phyloP scores from a whole-genome alignment of 2,329 filamentous ascomycete genomes.

The Stagonosporopsis chrysanthemi region DNA sequence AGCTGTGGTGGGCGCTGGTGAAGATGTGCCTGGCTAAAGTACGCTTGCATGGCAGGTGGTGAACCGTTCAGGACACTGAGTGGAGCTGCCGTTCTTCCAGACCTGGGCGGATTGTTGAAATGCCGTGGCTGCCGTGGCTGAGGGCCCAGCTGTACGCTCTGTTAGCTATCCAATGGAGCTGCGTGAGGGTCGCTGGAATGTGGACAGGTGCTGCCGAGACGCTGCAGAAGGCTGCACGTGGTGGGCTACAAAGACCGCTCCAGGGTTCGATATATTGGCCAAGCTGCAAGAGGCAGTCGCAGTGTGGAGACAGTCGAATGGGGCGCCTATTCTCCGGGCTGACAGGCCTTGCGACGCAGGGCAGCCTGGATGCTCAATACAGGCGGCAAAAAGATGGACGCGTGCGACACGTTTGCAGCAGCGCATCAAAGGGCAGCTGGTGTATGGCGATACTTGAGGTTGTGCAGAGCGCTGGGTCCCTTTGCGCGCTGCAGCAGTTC shows the following conservation, averaged over 20 bases:
- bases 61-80: conserved; percentile 11
- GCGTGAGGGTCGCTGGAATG: conserved; percentile 6
- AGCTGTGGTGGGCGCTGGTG: conserved; percentile 13
- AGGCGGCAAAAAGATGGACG: neutral
- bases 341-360: conserved; percentile 16
- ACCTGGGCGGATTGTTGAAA: conserved; percentile 7
- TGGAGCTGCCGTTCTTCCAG: conserved; percentile 15
- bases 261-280: conserved; percentile 34
- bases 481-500: conserved; percentile 17
- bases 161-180: conserved; percentile 2
- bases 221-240: conserved; percentile 15
- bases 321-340: conserved; percentile 4
- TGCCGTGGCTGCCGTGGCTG: conserved; percentile 1
- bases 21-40: conserved; percentile 17
- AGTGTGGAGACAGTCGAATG: conserved; percentile 6
- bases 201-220: conserved; percentile 4
- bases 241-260: conserved; percentile 10
- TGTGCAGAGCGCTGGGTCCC: conserved; percentile 10
- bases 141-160: conserved; percentile 5
- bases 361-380: conserved; percentile 2
- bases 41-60: conserved; percentile 12
- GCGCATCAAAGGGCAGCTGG: conserved; percentile 4
- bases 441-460: conserved; percentile 9
- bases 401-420: conserved; percentile 22
- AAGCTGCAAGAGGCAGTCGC: conserved; percentile 21